A percentile compares a stretch with the other conserved stretches of the same genome.
phyloP scores from a whole-genome alignment of 2,329 filamentous ascomycete species.

The Aspergillus neoniger region DNA sequence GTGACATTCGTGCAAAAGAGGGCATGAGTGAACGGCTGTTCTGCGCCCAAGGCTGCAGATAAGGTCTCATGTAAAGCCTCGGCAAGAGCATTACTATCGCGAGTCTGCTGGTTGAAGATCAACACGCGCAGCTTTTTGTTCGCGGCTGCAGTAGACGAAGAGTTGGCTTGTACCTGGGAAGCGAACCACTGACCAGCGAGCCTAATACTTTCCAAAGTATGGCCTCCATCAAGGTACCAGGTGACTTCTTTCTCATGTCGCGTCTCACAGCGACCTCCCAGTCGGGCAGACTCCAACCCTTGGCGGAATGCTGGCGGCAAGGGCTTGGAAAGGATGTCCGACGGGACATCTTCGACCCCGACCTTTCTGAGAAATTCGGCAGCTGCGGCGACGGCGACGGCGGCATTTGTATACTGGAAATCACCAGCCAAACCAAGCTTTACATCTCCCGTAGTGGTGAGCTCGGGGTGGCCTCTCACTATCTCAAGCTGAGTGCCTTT shows the following conservation, averaged over 20 bases:
- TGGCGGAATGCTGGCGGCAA: constrained; percentile 64
- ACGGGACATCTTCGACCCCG: constrained; percentile 38
- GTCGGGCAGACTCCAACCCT: constrained; percentile 67
- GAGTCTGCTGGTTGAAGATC: constrained; percentile 91
- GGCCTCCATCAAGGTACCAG: constrained; percentile 87
- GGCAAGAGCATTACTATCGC: constrained; percentile 70
- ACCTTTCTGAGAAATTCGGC: constrained; percentile 42
- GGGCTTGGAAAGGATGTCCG: constrained; percentile 39
- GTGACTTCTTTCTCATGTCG: constrained; percentile 58
- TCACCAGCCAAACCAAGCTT: constrained; percentile 62
- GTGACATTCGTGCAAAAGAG: constrained; percentile 81
- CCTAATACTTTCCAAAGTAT: constrained; percentile 80
- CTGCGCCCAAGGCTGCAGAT: constrained; percentile 39
- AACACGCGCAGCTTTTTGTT: constrained; percentile 58
- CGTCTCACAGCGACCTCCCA: constrained; percentile 77
- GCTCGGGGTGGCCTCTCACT: constrained; percentile 51
- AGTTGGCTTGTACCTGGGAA: constrained; percentile 45
- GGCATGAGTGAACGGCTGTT: constrained; percentile 66
- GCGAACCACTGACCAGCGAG: constrained; percentile 78
- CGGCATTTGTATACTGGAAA: constrained; percentile 65
- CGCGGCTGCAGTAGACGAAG: constrained; percentile 31
- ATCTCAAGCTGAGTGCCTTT: constrained; percentile 52
- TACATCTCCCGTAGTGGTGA: constrained; percentile 44
- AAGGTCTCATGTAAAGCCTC: constrained; percentile 63
- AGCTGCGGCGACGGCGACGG: constrained; percentile 57